Conservation (phyloP, 805 yeast species). For the Candida adriatica region DNA sequence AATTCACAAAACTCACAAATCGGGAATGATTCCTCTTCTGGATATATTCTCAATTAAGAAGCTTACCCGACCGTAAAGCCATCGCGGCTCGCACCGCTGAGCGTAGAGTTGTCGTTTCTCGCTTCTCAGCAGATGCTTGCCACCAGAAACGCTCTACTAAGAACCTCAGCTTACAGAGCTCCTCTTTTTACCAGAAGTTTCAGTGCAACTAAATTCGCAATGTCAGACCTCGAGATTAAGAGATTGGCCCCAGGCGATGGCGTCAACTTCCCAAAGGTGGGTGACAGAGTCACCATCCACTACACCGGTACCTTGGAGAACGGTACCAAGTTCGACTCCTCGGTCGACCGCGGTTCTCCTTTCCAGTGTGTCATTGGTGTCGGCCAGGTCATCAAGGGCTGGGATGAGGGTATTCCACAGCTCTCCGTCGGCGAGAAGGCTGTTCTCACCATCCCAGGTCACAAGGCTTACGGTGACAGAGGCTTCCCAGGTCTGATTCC, state of each 20-base stretch:
- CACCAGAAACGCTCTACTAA: conserved; percentile 6
- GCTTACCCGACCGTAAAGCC: no score
- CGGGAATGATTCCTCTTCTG: no score
- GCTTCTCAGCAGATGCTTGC: conserved; percentile 11
- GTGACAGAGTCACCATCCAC: conserved; percentile 89
- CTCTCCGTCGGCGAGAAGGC: conserved; percentile 92
- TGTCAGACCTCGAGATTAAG: conserved; percentile 26
- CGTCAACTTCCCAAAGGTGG: conserved; percentile 74
- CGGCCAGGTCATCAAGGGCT: conserved; percentile 93
- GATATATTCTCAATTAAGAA: no score
- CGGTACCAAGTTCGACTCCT: conserved; percentile 94
- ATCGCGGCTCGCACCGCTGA: no score
- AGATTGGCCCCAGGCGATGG: conserved; percentile 57
- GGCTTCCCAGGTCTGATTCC: conserved; percentile 98
- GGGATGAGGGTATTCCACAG: conserved; percentile 94
- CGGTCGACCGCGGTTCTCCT: conserved; percentile 91
- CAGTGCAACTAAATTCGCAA: conserved; percentile 13
- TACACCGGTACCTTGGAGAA: conserved; percentile 93
- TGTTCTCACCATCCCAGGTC: conserved; percentile 84
- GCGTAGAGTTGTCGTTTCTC: neutral
- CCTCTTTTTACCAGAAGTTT: conserved; percentile 11
- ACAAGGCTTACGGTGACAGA: conserved; percentile 87
- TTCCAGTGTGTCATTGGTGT: conserved; percentile 93
- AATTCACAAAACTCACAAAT: no score
- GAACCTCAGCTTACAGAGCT: conserved; percentile 2